Conservation (phyloP, 768 basidiomycete genomes). For the Pisolithus tinctorius region DNA sequence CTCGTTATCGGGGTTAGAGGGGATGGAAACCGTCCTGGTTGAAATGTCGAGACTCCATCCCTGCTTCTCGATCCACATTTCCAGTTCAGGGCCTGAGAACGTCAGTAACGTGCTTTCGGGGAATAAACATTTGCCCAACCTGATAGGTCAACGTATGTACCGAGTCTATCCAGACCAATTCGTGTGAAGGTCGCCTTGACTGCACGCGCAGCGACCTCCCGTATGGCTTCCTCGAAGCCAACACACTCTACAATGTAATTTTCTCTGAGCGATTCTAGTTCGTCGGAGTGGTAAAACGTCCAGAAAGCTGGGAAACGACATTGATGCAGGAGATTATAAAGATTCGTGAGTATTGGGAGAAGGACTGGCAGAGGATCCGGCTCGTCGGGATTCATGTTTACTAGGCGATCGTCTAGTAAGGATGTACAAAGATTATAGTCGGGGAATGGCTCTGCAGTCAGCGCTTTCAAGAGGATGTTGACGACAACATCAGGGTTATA, state of each 20-base stretch:
- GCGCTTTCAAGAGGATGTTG: constrained; percentile 90
- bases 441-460: constrained; percentile 77
- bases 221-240: constrained; percentile 79
- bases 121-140: constrained; percentile 32
- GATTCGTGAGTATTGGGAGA: constrained; percentile 58
- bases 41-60: constrained; percentile 59
- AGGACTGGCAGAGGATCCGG: constrained; percentile 73
- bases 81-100: constrained; percentile 46
- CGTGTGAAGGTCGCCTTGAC: constrained; percentile 74
- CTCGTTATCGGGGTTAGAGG: constrained; percentile 83
- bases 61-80: constrained; percentile 52
- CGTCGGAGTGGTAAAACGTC: constrained; percentile 63
- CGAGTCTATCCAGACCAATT: constrained; percentile 60
- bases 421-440: constrained; percentile 95
- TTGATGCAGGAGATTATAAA: constrained; percentile 68
- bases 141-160: constrained; percentile 61
- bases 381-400: constrained; percentile 56
- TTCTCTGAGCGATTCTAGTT: constrained; percentile 66
- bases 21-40: constrained; percentile 56
- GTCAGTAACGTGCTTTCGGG: background rate
- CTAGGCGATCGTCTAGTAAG: constrained; percentile 72
- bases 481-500: constrained; percentile 91
- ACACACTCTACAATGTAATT: constrained; percentile 81
- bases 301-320: constrained; percentile 90
- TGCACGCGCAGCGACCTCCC: constrained; percentile 70